Evolutionary conservation across 2,329 filamentous ascomycete genomes (phyloP).

Genomic region (Alternaria sp.): DNA sequence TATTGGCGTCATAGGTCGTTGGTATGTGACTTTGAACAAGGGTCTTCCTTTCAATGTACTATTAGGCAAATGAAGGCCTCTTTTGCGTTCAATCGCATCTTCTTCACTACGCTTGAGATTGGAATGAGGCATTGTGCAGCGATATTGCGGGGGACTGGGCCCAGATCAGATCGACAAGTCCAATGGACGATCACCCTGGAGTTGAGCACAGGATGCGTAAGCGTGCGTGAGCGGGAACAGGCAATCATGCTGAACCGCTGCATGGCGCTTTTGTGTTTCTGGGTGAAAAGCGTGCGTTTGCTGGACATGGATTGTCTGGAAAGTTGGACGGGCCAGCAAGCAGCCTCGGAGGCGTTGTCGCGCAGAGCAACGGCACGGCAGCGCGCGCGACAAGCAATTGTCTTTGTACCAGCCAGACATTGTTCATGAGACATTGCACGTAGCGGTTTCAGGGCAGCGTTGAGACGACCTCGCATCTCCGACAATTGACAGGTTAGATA

Average conservation of each 20-base stretch:
- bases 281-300: background rate
- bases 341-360: slow-evolving; percentile 1
- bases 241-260: background rate
- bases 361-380: background rate
- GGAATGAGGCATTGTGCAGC: background rate
- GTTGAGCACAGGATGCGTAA: slow-evolving; percentile 7
- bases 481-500: slow-evolving; percentile 11
- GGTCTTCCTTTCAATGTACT: slow-evolving; percentile 2
- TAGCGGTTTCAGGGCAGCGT: slow-evolving; percentile 14
- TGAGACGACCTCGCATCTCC: slow-evolving; percentile 3
- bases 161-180: background rate
- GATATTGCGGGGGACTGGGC: background rate
- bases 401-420: slow-evolving; percentile 9
- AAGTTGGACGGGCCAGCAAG: background rate
- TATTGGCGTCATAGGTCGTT: slow-evolving; percentile 8
- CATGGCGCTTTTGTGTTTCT: background rate
- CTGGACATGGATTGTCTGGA: background rate
- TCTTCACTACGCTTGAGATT: background rate
- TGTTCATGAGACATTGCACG: slow-evolving; percentile 10
- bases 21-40: background rate
- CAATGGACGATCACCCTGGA: background rate
- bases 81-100: background rate
- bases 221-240: slow-evolving; percentile 1
- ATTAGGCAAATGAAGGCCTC: slow-evolving; percentile 4
- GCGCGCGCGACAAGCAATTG: slow-evolving; percentile 6